Base-by-base conservation (phyloP, 441 rosid species). In the Capsella rubella region DNA sequence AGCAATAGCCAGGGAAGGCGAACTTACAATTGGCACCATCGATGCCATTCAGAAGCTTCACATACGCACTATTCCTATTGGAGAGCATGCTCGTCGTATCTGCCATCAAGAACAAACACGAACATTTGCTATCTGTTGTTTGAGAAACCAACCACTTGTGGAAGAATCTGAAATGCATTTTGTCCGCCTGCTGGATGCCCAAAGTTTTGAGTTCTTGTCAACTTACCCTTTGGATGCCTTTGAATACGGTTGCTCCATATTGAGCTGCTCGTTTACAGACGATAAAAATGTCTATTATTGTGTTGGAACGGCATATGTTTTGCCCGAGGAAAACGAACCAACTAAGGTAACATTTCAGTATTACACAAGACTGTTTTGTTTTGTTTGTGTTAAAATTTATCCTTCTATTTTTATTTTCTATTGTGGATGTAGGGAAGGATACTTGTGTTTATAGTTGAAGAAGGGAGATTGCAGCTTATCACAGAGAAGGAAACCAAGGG, bases 11-110 rank as follows among this genome's bases (percentile, higher is more conserved):
- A 95, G 90, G 75, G 97, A 90, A 83, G 99, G 98, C 10, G 98
- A 90, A 77, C 99, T 95, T 76, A 88, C 93, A 5, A 95, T 95
- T 53, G 97, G 98, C 58, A 92, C 99, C 75, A 92, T 95, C 55
- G 99, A 95, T 86, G 98, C 87, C 73, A 95, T 92, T 78, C 99
- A 92, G 85, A 95, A 92, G 89, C 99, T 95, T 81, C 99, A 95
- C 74, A 95, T 92, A 68, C 97, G 99, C 67, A 84, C 98, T 58
- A 90, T 95, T 78, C 97, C 99, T 7, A 84, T 95, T 29, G 95
- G 99, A 70, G 99, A 95, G 82, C 96, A 95, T 72, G 90, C 95
- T 50, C 89, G 97, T 43, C 91, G 99, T 21, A 90, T 92, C 82
- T 92, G 97, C 81, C 98, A 95, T 82, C 98, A 95, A 82, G 99